Base-by-base conservation (phyloP, 2,329 filamentous ascomycete genomes). In the Colletotrichum gloeosporioides region DNA sequence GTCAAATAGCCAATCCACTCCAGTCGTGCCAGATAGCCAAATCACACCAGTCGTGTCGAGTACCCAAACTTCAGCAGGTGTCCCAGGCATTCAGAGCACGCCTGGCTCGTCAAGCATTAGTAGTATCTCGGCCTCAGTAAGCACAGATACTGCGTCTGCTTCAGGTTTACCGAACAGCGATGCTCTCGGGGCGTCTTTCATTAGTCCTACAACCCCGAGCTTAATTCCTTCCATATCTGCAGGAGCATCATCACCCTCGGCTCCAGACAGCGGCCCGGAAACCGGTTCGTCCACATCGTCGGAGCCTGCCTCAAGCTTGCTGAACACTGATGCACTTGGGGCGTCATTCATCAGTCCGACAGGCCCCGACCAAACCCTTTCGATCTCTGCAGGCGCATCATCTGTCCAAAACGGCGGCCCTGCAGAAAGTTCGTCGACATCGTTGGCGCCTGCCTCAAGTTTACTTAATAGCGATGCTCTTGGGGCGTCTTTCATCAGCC, bases 141-240 rank as follows among this genome's bases (percentile, higher is more conserved):
- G 1, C n/a, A 8, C n/a, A 53, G n/a, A 0, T 10, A 13, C n/a
- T n/a, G n/a, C 44, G 0, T 53, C 44, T 13, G 44, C n/a, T 0
- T 22, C 44, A 53, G 13, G 44, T 2, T 22, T 8, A 13, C 44
- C 16, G n/a, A 0, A 8, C 0, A 53, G 10, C n/a, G n/a, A 53
- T 53, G 44, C 44, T 0, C 44, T 53, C 0, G 44, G n/a, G 12
- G 44, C 44, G 10, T 53, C 44, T 0, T 53, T 53, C 44, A 53
- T 53, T 22, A 53, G 44, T 53, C 44, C 12, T 10, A 12, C 1
- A n/a, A n/a, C 39, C 39, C 18, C 39, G 9, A n/a, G 39, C 39
- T n/a, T 8, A 44, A 44, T n/a, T 44, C 1, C 39, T 6, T 10
- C 39, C 4, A 3, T 3, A 9, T n/a, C 39, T n/a, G 18, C 39